Evolutionary conservation across 1,284 basidiomycete species (phyloP).

Genomic region (Naganishia cerealis): DNA sequence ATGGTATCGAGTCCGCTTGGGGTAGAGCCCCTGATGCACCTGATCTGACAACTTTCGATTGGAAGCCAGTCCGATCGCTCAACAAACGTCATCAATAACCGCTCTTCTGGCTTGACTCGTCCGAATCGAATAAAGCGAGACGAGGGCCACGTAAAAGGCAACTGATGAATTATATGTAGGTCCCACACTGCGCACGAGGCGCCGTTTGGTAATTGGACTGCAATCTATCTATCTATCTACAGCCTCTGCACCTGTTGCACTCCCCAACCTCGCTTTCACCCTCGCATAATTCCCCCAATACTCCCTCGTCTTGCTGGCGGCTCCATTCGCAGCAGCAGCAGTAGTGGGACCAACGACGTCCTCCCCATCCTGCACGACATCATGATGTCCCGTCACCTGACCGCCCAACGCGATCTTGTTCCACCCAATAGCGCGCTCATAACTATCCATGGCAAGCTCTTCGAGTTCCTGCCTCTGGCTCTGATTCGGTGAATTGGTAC

Average conservation of each 20-base stretch:
- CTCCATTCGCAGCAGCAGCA: constrained; percentile 34
- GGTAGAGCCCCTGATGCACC: background rate
- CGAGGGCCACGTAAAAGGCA: too few relatives aligned
- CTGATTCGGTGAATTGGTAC: constrained; percentile 65
- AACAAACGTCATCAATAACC: constrained; percentile 15
- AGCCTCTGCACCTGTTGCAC: constrained; percentile 3
- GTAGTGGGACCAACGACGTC: constrained; percentile 35
- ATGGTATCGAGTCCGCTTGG: background rate
- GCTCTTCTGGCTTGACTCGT: too few relatives aligned
- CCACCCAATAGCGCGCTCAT: constrained; percentile 64
- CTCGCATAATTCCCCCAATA: constrained; percentile 49
- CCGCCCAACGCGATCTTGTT: constrained; percentile 69
- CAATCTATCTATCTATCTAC: background rate
- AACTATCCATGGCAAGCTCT: constrained; percentile 60
- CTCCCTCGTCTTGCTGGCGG: constrained; percentile 47
- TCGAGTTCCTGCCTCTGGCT: constrained; percentile 60
- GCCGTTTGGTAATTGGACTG: too few relatives aligned
- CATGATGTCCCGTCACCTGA: constrained; percentile 51
- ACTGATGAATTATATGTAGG: too few relatives aligned
- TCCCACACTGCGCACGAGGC: too few relatives aligned
- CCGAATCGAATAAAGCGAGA: too few relatives aligned
- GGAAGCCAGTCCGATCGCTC: constrained; percentile 10
- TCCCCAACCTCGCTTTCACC: constrained; percentile 34
- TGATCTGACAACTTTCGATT: background rate
- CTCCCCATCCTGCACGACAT: constrained; percentile 44